These are phyloP conservation scores for Acidiella bohemica DNA, from an alignment of 495 filamentous ascomycete genomes.

Conservation along the genomic window DNA sequence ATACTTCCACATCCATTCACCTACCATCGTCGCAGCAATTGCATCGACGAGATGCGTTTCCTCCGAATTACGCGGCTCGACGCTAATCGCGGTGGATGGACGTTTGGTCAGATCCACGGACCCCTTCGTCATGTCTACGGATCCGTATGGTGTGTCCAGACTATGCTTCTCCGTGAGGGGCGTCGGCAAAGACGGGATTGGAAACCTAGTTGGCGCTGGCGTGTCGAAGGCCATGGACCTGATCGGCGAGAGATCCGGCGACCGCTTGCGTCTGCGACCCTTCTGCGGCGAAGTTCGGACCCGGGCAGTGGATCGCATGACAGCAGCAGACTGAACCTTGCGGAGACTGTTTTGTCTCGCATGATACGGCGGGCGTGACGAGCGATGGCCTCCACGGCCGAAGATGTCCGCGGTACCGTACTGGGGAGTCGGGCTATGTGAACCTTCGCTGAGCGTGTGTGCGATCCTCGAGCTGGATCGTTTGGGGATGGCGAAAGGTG, in stretches of 20 bases:
- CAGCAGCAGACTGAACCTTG: slow-evolving; percentile 69
- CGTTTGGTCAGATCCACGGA: slow-evolving; percentile 2
- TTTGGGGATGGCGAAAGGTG: slow-evolving; percentile 75
- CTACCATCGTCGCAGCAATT: slow-evolving; percentile 96
- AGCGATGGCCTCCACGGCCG: slow-evolving; percentile 14
- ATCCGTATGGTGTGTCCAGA: slow-evolving; percentile 13
- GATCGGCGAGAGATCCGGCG: slow-evolving; percentile 16
- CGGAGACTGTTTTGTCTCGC: slow-evolving; percentile 43
- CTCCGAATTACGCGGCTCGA: background rate
- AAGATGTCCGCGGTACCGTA: slow-evolving; percentile 1
- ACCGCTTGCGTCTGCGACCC: slow-evolving; percentile 10
- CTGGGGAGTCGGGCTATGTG: slow-evolving; percentile 57
- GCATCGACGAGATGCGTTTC: slow-evolving; percentile 65
- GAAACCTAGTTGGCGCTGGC: slow-evolving; percentile 10
- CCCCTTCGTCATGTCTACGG: slow-evolving; percentile 10
- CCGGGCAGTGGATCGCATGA: slow-evolving; percentile 43
- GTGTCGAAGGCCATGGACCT: slow-evolving; percentile 19
- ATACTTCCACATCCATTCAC: slow-evolving; percentile 99
- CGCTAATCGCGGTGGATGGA: background rate
- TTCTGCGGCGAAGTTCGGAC: slow-evolving; percentile 11
- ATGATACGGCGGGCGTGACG: slow-evolving; percentile 20
- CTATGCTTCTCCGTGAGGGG: background rate
- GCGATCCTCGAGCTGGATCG: slow-evolving; percentile 72
- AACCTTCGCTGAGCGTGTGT: slow-evolving; percentile 60
- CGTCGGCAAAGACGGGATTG: slow-evolving; percentile 11